Evolutionary conservation across 495 filamentous ascomycete species (phyloP).

Genomic region (Tuber magnatum): DNA sequence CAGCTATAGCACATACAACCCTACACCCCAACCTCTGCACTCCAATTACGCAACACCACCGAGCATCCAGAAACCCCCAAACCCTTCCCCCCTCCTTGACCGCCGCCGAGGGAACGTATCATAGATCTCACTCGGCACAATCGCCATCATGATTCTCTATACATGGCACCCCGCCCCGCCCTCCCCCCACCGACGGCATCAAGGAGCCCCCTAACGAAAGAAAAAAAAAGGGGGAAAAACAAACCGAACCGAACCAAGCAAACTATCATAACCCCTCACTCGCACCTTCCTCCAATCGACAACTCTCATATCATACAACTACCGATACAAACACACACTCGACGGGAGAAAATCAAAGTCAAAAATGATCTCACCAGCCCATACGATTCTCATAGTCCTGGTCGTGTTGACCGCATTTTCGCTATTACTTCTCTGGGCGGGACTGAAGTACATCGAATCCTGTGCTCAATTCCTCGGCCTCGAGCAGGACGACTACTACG

Average conservation of each 20-base stretch:
- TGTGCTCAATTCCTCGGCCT: conserved; percentile 14
- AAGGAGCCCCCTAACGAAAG: not conserved
- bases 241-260: not conserved
- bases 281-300: not conserved
- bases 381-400: conserved; percentile 10
- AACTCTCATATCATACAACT: not conserved
- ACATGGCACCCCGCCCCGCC: not conserved
- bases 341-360: not conserved
- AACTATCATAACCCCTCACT: not conserved
- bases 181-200: not conserved
- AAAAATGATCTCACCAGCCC: conserved; percentile 9
- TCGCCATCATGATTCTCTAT: not conserved
- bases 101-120: not conserved
- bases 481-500: not conserved
- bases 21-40: not conserved
- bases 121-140: not conserved
- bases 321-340: not conserved
- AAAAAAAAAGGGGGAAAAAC: not conserved
- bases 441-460: conserved; percentile 20
- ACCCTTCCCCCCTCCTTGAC: not conserved
- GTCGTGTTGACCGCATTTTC: not conserved
- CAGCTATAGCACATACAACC: not conserved
- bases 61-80: not conserved
- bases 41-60: not conserved
- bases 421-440: conserved; percentile 7